Evolutionary conservation across 768 basidiomycete species (phyloP).

Genomic region (Leccinellum luteum): DNA sequence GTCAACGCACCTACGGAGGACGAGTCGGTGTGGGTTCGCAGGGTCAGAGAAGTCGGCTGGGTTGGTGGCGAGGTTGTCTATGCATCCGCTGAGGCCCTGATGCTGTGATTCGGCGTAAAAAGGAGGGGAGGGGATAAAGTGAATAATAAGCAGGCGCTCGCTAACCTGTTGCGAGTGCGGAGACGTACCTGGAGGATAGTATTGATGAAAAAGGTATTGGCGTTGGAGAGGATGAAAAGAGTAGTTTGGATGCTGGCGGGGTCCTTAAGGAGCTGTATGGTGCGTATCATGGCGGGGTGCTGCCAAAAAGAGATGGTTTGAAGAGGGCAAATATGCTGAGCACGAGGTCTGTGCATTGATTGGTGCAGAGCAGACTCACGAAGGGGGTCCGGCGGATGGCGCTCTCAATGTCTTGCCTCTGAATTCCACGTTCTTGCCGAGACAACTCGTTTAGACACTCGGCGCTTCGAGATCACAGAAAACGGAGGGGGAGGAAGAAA

Average conservation of each 20-base stretch:
- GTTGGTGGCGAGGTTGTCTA: conserved; percentile 89
- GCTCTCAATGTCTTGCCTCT: conserved; percentile 69
- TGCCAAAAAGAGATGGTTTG: conserved; percentile 28
- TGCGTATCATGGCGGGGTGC: conserved; percentile 97
- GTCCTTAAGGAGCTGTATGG: conserved; percentile 73
- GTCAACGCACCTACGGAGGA: conserved; percentile 72
- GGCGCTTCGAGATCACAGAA: conserved; percentile 51
- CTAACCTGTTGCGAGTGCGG: background rate
- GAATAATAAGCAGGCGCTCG: background rate
- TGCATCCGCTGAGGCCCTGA: conserved; percentile 68
- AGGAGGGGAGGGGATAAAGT: too few relatives aligned
- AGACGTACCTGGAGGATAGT: conserved; percentile 76
- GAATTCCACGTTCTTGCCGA: conserved; percentile 58
- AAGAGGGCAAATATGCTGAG: too few relatives aligned
- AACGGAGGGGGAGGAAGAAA: background rate
- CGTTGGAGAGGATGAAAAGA: conserved; percentile 91
- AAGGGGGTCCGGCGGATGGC: conserved; percentile 84
- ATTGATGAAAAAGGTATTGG: conserved; percentile 87
- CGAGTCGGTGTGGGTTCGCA: conserved; percentile 63
- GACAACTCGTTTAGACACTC: conserved; percentile 64
- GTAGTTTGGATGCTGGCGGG: conserved; percentile 58
- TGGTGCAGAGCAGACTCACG: conserved; percentile 53
- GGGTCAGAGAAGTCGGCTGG: conserved; percentile 75
- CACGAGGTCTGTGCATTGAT: too few relatives aligned
- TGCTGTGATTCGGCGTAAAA: conserved; percentile 40